phyloP scores from a whole-genome alignment of 75 land plant species.

The Isoetes taiwanensis region DNA sequence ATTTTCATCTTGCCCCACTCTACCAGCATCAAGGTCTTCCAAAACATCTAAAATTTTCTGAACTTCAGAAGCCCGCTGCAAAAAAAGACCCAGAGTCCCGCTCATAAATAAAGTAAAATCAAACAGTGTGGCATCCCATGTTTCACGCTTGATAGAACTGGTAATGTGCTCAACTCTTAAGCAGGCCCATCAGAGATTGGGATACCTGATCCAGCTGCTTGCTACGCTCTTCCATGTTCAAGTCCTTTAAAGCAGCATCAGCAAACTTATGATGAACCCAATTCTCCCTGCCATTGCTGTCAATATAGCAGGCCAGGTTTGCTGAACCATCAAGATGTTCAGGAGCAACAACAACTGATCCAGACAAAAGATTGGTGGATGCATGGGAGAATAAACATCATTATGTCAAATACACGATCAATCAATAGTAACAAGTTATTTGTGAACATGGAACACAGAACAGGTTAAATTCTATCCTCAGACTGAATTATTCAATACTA shows the following conservation, averaged over 20 bases:
- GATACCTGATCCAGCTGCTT: slow-evolving; percentile 27
- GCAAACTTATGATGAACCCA: slow-evolving; percentile 24
- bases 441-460: background rate
- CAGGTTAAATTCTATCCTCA: no score
- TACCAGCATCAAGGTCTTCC: slow-evolving; percentile 19
- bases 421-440: background rate
- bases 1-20: slow-evolving; percentile 16
- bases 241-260: slow-evolving; percentile 6
- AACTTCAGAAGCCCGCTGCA: slow-evolving; percentile 21
- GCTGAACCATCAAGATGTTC: slow-evolving; percentile 40
- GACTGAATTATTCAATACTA: background rate
- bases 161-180: no score
- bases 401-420: background rate
- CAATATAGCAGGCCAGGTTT: slow-evolving; percentile 20
- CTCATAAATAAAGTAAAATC: background rate
- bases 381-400: background rate
- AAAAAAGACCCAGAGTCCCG: background rate
- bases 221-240: slow-evolving; percentile 14
- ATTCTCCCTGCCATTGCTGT: slow-evolving; percentile 14
- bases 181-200: background rate
- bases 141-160: background rate
- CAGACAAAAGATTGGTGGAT: no score
- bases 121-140: background rate
- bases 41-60: slow-evolving; percentile 17
- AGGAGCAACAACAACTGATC: slow-evolving; percentile 32